These are phyloP conservation scores for Pinus albicaulis DNA, from an alignment of 75 land plant genomes.

Conservation along the genomic window DNA sequence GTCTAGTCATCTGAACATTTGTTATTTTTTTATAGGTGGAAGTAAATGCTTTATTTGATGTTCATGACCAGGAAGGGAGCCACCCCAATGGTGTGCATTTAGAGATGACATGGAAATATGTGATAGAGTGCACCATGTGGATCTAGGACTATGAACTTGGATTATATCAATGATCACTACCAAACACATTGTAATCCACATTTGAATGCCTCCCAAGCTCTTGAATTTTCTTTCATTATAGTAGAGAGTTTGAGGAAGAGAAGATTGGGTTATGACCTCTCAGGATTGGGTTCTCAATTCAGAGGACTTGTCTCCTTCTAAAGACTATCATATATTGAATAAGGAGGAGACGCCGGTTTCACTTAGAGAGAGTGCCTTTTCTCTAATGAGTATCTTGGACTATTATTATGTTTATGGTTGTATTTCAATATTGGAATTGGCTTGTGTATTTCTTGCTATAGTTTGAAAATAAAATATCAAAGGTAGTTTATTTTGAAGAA, in stretches of 20 bases:
- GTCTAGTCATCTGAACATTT: too few species aligned
- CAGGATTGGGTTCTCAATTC: not conserved
- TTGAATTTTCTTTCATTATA: conserved; percentile 75
- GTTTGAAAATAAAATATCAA: too few species aligned
- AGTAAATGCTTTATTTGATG: conserved; percentile 80
- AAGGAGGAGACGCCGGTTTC: too few species aligned
- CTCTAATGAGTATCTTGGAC: too few species aligned
- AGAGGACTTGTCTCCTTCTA: too few species aligned
- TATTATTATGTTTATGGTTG: too few species aligned
- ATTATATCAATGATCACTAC: conserved; percentile 51
- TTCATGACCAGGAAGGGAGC: conserved; percentile 87
- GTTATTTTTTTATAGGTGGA: conserved; percentile 42
- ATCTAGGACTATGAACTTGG: conserved; percentile 57
- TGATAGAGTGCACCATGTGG: conserved; percentile 84
- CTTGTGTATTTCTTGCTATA: too few species aligned
- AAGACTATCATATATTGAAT: too few species aligned
- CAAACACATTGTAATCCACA: conserved; percentile 74
- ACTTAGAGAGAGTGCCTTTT: too few species aligned
- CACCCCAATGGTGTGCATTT: conserved; percentile 83
- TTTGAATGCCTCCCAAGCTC: conserved; percentile 74
- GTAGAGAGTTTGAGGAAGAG: conserved; percentile 76
- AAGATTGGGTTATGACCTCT: conserved; percentile 30
- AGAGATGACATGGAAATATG: conserved; percentile 84
- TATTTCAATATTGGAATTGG: too few species aligned
- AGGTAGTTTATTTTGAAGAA: too few species aligned